These are phyloP conservation scores for Noccaea caerulescens DNA, from an alignment of 345 rosid species.

Conservation along the genomic window DNA sequence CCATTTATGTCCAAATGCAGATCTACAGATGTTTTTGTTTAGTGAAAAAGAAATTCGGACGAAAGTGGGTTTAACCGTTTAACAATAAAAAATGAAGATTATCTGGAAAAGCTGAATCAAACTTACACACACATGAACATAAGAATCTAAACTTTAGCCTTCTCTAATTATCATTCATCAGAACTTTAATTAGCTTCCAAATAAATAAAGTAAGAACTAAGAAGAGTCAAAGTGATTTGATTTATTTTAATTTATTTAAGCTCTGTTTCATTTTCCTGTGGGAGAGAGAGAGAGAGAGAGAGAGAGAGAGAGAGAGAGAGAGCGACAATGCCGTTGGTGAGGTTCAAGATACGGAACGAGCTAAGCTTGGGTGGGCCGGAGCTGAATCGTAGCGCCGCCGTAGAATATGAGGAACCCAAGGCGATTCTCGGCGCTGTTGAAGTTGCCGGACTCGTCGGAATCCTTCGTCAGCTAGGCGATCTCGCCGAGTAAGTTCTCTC, in stretches of 20 bases:
- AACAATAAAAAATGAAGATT: slow-evolving; percentile 20
- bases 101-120: slow-evolving; percentile 41
- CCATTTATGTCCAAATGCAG: slow-evolving; percentile 13
- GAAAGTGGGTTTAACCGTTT: background rate
- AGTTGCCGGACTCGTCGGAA: slow-evolving; percentile 90
- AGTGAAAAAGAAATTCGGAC: background rate
- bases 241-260: slow-evolving; percentile 2
- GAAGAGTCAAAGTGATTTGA: slow-evolving; percentile 21
- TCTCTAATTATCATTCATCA: slow-evolving; percentile 31
- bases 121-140: slow-evolving; percentile 27
- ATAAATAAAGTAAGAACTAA: slow-evolving; percentile 16
- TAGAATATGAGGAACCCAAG: slow-evolving; percentile 78
- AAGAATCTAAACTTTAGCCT: slow-evolving; percentile 40
- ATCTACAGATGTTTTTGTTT: background rate
- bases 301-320: slow-evolving; percentile 11
- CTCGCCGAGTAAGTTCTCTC: slow-evolving; percentile 78
- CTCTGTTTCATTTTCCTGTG: slow-evolving; percentile 21
- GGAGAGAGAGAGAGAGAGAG: slow-evolving; percentile 16
- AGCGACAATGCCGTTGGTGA: slow-evolving; percentile 75
- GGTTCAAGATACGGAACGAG: slow-evolving; percentile 81
- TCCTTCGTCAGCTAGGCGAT: slow-evolving; percentile 98
- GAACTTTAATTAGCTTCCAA: slow-evolving; percentile 37
- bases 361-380: slow-evolving; percentile 68
- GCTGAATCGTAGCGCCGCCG: slow-evolving; percentile 56
- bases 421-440: slow-evolving; percentile 79